Evolutionary conservation across 345 rosid species (phyloP), one percentile per base, ranked within the genome.

Genomic region (Linum lewisii): DNA sequence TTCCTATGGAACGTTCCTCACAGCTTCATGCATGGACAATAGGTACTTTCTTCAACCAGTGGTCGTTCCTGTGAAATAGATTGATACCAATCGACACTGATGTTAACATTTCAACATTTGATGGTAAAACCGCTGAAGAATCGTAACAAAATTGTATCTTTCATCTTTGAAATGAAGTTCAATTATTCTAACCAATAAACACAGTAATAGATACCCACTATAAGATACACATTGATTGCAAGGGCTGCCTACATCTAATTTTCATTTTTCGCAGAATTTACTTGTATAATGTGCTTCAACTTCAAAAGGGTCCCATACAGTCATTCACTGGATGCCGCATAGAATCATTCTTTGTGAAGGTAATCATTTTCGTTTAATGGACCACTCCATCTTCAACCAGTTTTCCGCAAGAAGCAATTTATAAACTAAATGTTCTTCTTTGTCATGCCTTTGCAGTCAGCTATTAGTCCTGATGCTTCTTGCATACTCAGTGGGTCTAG

Each of bases 1-100:
- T 76, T 79, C 65, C 22, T 81, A 75, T 63, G 97, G 99, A 55
- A 74, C 80, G 54, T 78, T 68, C 57, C 81, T 93, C 56, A 78
- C 99, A 56, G 94, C 94, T 72, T 87, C 95, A 53, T 89, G 97
- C 90, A 93, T 82, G 92, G 94, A 87, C 70, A 81, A 80, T 64
- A 87, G 89, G 99, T 89, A 65, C 13, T 51, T 45, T 63, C 6
- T 34, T 62, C 37, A 15, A 44, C 11, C 2, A 61, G 38, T n/a
- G 29, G 3, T 10, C 22, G 32, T 36, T 61, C 24, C 53, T 54
- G n/a, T 15, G 19, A n/a, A 42, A 19, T 24, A 20, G n/a, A 54
- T 11, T n/a, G 36, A 21, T 10, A n/a, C n/a, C n/a, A n/a, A n/a
- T n/a, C n/a, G n/a, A n/a, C n/a, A n/a, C n/a, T n/a, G n/a, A n/a